These are phyloP conservation scores for Colletotrichum zoysiae DNA, from an alignment of 2,329 filamentous ascomycete species.

Conservation along the genomic window DNA sequence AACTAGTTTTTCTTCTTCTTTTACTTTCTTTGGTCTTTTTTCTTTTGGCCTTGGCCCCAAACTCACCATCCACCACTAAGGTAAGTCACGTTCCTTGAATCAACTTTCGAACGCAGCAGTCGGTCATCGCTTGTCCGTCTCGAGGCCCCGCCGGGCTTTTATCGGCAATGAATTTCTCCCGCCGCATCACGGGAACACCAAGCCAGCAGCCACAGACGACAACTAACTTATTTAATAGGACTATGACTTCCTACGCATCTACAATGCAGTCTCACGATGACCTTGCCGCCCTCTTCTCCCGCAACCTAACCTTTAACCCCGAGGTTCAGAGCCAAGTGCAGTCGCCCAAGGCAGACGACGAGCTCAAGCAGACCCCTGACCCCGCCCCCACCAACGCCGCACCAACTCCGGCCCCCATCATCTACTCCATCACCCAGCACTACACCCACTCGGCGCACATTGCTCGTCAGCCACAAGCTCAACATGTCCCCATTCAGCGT, in stretches of 20 bases:
- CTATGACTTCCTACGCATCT: constrained; percentile 55
- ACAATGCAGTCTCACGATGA: constrained; percentile 81
- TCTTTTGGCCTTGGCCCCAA: constrained; percentile 5
- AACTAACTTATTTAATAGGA: constrained; percentile 41
- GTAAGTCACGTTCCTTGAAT: constrained; percentile 3
- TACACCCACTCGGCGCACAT: constrained; percentile 85
- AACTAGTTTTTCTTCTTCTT: background rate
- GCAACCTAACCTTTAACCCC: constrained; percentile 76
- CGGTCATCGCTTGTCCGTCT: background rate
- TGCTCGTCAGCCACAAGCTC: constrained; percentile 54
- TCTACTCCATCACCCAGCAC: constrained; percentile 83
- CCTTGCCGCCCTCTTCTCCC: constrained; percentile 82
- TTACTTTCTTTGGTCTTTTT: background rate
- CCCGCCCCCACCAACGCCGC: constrained; percentile 46
- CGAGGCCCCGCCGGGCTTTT: constrained; percentile 36
- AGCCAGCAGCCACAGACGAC: background rate
- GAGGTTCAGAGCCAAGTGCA: constrained; percentile 49
- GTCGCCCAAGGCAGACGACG: constrained; percentile 49
- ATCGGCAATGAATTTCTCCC: constrained; percentile 21
- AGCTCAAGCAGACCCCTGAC: constrained; percentile 47
- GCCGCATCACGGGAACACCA: background rate
- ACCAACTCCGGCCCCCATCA: constrained; percentile 60
- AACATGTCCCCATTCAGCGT: constrained; percentile 52
- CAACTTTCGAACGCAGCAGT: background rate
- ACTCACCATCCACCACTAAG: background rate